A percentile compares a stretch with the other conserved stretches of the same genome.
Conservation (phyloP, 805 yeast genomes). For the Grigorovia transvaalensis region DNA sequence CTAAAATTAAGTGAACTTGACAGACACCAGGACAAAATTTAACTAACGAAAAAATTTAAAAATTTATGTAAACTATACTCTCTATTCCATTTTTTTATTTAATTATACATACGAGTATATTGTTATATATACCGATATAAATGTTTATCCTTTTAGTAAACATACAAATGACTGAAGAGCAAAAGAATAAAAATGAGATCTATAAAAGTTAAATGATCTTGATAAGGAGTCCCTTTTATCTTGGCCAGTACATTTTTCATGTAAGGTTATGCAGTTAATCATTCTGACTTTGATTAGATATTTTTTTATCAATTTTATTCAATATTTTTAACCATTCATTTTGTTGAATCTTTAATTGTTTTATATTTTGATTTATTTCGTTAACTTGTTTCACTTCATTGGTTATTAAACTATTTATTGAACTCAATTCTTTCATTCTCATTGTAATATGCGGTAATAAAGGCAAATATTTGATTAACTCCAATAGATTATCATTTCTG, state of each 20-base stretch:
- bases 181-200: no score
- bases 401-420: background rate
- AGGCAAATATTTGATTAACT: background rate
- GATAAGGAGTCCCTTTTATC: no score
- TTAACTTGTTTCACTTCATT: background rate
- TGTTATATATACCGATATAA: no score
- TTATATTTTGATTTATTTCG: background rate
- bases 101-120: background rate
- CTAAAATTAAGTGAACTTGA: no score
- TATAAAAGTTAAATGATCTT: no score
- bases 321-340: background rate
- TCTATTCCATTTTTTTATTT: background rate
- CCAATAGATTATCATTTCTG: background rate
- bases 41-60: background rate
- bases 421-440: background rate
- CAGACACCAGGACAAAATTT: background rate
- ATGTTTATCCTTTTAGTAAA: no score
- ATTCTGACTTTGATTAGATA: background rate
- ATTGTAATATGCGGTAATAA: background rate
- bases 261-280: no score
- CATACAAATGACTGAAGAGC: no score
- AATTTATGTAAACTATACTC: background rate
- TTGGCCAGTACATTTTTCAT: no score
- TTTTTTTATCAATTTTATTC: background rate
- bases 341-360: background rate